Evolutionary conservation across 805 yeast genomes (phyloP).

Genomic region (Kluyveromyces siamensis): DNA sequence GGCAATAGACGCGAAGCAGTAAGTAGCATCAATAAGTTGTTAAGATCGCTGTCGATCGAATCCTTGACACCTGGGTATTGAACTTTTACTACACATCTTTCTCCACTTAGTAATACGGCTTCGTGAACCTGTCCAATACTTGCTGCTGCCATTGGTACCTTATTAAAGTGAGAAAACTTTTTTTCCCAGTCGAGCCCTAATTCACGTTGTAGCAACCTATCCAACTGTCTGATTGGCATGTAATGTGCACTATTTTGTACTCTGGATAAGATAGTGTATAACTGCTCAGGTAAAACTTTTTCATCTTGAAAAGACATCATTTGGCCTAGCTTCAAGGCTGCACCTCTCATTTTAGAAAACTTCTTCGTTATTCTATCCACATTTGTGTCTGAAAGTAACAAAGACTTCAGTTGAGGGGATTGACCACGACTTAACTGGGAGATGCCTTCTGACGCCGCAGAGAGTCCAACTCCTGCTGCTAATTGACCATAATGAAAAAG

Average conservation of each 20-base stretch:
- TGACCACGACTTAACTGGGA: conserved; percentile 53
- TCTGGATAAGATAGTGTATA: conserved; percentile 67
- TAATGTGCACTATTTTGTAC: conserved; percentile 94
- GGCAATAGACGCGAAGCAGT: conserved; percentile 86
- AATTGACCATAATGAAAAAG: conserved; percentile 86
- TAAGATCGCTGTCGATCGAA: conserved; percentile 89
- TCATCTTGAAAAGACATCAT: conserved; percentile 92
- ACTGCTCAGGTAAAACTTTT: conserved; percentile 72
- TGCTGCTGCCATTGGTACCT: conserved; percentile 92
- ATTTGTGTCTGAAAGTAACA: conserved; percentile 71
- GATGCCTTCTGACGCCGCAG: conserved; percentile 71
- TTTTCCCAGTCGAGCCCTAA: conserved; percentile 73
- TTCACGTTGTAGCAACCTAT: conserved; percentile 60
- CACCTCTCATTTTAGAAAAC: conserved; percentile 95
- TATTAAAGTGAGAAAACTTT: conserved; percentile 67
- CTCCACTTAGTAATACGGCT: conserved; percentile 59
- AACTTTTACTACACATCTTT: conserved; percentile 84
- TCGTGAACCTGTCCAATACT: conserved; percentile 94
- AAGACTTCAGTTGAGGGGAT: conserved; percentile 40
- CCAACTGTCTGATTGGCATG: conserved; percentile 90
- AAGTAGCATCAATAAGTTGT: conserved; percentile 68
- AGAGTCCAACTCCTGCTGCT: conserved; percentile 85
- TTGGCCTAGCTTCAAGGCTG: conserved; percentile 96
- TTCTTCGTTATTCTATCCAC: conserved; percentile 83
- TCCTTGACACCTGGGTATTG: conserved; percentile 96